A percentile compares a stretch with the other conserved stretches of the same genome.
Evolutionary conservation across 345 rosid species (phyloP).

Genomic region (Garcia nutans): DNA sequence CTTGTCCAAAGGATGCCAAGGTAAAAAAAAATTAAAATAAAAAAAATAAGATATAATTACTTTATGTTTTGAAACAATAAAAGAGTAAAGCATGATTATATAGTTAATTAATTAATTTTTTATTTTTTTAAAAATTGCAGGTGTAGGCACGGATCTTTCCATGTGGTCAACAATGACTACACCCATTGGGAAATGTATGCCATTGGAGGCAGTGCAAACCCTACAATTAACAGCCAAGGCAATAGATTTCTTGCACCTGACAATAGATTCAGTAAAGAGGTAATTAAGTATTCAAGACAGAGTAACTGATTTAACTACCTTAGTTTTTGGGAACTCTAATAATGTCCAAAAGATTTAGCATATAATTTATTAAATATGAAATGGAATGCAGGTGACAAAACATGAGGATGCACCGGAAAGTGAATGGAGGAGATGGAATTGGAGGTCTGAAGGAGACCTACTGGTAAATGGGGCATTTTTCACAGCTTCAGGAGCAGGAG

Average conservation of each 20-base stretch:
- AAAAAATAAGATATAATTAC: background rate
- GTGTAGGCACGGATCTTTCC: slow-evolving; percentile 33
- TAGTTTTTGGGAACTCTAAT: background rate
- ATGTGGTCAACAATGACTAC: slow-evolving; percentile 37
- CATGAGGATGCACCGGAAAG: slow-evolving; percentile 34
- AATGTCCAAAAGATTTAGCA: too few species aligned
- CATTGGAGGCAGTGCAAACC: slow-evolving; percentile 32
- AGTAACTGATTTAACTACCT: slow-evolving; percentile 26
- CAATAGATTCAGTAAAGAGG: slow-evolving; percentile 29
- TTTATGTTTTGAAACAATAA: too few species aligned
- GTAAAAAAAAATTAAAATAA: background rate
- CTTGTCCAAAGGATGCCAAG: slow-evolving; percentile 36
- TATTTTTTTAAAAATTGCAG: slow-evolving; percentile 4
- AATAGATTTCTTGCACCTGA: slow-evolving; percentile 33
- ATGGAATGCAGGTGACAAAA: slow-evolving; percentile 22
- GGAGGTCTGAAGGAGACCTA: slow-evolving; percentile 35
- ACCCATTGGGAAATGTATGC: slow-evolving; percentile 38
- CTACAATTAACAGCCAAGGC: slow-evolving; percentile 33
- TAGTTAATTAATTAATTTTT: background rate
- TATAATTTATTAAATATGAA: background rate
- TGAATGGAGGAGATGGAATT: slow-evolving; percentile 36
- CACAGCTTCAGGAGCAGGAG: slow-evolving; percentile 28
- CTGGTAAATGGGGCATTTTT: slow-evolving; percentile 31
- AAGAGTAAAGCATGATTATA: too few species aligned
- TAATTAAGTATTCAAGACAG: background rate